Conservation (phyloP, 148 eudicot species). For the Cornus kousa region DNA sequence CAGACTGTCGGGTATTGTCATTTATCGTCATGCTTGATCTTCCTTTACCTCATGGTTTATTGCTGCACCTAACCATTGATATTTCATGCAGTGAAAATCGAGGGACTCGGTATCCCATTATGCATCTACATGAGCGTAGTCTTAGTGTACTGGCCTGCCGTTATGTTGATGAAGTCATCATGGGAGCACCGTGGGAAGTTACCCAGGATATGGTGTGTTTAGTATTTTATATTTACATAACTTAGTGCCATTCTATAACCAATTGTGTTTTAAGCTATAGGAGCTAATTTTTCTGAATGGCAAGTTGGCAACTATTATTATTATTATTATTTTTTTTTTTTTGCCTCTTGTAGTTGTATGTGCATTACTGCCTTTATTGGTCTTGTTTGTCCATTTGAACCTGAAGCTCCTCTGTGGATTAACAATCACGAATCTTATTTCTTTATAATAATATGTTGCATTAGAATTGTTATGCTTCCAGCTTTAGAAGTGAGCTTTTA, state of each 20-base stretch:
- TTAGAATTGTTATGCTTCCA: background rate
- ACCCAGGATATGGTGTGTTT: conserved; percentile 76
- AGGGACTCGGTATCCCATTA: conserved; percentile 70
- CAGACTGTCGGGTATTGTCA: conserved; percentile 68
- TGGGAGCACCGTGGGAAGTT: conserved; percentile 92
- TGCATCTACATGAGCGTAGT: conserved; percentile 94
- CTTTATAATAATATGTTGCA: background rate
- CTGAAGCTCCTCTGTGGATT: background rate
- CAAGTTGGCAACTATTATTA: background rate
- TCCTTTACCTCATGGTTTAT: background rate
- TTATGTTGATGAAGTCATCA: conserved; percentile 90
- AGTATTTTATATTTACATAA: background rate
- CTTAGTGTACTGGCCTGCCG: conserved; percentile 90
- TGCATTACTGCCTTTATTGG: background rate
- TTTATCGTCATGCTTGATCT: conserved; percentile 10
- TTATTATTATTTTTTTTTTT: background rate
- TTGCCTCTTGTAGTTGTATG: conserved; percentile 1
- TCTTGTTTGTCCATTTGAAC: background rate
- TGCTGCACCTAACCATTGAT: background rate
- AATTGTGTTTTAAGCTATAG: background rate
- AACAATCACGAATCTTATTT: background rate
- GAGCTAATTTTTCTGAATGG: conserved; percentile 1
- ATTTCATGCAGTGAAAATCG: conserved; percentile 64
- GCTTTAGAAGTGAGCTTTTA: background rate
- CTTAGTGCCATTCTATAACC: background rate